Evolutionary conservation across 116 monocot genomes (phyloP).

Genomic region (Dioscorea cayenensis): DNA sequence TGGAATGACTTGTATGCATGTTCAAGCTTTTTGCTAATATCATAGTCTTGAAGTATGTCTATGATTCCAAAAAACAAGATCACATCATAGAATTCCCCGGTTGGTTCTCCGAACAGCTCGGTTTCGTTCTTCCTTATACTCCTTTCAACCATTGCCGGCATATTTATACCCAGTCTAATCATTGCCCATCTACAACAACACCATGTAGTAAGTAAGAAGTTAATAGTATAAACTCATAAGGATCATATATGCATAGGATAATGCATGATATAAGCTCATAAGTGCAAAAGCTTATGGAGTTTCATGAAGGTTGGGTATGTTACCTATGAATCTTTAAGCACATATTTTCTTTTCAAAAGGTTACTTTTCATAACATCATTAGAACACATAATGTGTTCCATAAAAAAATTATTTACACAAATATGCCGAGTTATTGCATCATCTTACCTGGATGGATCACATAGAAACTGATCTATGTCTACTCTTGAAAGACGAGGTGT

Average conservation of each 20-base stretch:
- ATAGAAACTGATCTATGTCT: constrained; percentile 40
- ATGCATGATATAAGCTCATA: background rate
- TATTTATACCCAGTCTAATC: constrained; percentile 54
- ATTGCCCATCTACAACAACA: constrained; percentile 23
- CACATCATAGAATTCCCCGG: constrained; percentile 48
- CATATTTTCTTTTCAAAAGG: no score
- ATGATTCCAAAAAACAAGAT: constrained; percentile 77
- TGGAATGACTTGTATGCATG: constrained; percentile 79
- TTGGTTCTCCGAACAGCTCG: constrained; percentile 56
- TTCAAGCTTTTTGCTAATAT: constrained; percentile 77
- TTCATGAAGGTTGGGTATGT: no score
- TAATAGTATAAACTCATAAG: no score
- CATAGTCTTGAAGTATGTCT: constrained; percentile 76
- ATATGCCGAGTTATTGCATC: background rate
- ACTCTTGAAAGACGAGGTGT: constrained; percentile 38
- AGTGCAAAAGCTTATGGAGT: no score
- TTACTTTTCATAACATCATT: no score
- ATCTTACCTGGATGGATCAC: constrained; percentile 34
- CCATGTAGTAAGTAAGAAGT: background rate
- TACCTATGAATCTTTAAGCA: no score
- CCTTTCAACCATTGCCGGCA: constrained; percentile 58
- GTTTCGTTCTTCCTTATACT: constrained; percentile 30
- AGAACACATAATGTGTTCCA: no score
- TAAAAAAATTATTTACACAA: no score
- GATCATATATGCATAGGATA: background rate